Percentiles rank a stretch among this genome's conserved stretches.
These are phyloP conservation scores for Chaetoscypha palmicola DNA, from an alignment of 2,329 filamentous ascomycete genomes.

Conservation along the genomic window DNA sequence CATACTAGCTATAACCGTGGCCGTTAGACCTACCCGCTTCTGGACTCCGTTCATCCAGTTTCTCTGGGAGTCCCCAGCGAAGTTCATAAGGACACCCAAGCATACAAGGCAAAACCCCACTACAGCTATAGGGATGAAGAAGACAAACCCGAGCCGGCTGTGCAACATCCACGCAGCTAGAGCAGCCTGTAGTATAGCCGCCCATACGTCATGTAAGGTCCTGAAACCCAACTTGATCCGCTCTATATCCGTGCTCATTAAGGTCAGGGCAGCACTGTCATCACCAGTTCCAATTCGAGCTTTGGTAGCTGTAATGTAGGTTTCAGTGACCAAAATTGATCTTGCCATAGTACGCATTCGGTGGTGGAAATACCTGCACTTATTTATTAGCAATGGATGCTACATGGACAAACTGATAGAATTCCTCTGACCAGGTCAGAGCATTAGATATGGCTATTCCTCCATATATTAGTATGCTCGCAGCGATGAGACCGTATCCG, in stretches of 20 bases:
- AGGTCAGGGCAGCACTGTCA: constrained; percentile 20
- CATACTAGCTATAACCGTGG: constrained; percentile 33
- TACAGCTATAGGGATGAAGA: constrained; percentile 35
- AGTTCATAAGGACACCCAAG: constrained; percentile 14
- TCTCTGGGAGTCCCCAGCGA: constrained; percentile 17
- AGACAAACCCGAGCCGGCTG: constrained; percentile 23
- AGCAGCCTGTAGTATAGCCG: not conserved
- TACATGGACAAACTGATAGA: constrained; percentile 13
- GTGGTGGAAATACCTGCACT: constrained; percentile 33
- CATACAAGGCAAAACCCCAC: constrained; percentile 32
- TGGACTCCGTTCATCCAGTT: constrained; percentile 16
- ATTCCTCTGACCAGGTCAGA: not conserved
- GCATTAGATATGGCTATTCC: constrained; percentile 15
- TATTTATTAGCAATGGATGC: too few species aligned
- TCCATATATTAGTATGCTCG: constrained; percentile 18
- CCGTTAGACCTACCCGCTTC: constrained; percentile 14
- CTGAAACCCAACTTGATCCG: constrained; percentile 24
- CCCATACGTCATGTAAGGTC: constrained; percentile 21
- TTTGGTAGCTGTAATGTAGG: constrained; percentile 21
- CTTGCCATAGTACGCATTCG: constrained; percentile 13
- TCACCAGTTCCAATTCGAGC: constrained; percentile 13
- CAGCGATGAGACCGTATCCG: constrained; percentile 20
- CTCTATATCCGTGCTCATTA: constrained; percentile 22
- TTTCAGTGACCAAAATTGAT: constrained; percentile 13
- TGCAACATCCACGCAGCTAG: constrained; percentile 33